Percentiles rank a stretch among this genome's conserved stretches.
Evolutionary conservation across 148 eudicot genomes (phyloP).

Genomic region (Cornus controversa): DNA sequence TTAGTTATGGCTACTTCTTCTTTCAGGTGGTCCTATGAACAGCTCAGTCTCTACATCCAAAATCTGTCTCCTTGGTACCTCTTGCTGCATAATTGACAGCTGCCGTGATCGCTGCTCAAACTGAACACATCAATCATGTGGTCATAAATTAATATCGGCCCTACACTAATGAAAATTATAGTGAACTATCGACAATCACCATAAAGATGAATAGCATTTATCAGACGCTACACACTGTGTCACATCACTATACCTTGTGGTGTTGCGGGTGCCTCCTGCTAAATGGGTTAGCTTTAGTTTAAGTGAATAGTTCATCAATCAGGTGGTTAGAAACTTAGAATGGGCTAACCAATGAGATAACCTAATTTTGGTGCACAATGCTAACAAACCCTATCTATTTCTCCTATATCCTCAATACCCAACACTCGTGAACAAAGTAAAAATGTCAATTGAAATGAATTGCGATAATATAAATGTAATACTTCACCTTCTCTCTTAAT

Average conservation of each 20-base stretch:
- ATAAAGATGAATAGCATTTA: no score
- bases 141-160: not conserved
- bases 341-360: no score
- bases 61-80: slow-evolving; percentile 8
- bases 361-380: no score
- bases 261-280: no score
- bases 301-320: no score
- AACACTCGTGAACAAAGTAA: not conserved
- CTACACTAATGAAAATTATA: no score
- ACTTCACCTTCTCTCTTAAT: slow-evolving; percentile 44
- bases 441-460: not conserved
- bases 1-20: not conserved
- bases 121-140: not conserved
- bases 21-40: slow-evolving; percentile 50
- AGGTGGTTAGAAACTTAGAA: no score
- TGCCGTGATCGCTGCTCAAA: not conserved
- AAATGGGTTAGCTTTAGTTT: no score
- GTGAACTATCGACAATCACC: not conserved
- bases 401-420: no score
- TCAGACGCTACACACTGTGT: not conserved
- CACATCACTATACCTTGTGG: no score
- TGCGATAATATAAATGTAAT: not conserved
- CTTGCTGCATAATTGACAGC: not conserved
- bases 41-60: slow-evolving; percentile 49
- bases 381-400: no score